phyloP scores from a whole-genome alignment of 371 early-diverging fungal genomes.

The Rozella allomycis region DNA sequence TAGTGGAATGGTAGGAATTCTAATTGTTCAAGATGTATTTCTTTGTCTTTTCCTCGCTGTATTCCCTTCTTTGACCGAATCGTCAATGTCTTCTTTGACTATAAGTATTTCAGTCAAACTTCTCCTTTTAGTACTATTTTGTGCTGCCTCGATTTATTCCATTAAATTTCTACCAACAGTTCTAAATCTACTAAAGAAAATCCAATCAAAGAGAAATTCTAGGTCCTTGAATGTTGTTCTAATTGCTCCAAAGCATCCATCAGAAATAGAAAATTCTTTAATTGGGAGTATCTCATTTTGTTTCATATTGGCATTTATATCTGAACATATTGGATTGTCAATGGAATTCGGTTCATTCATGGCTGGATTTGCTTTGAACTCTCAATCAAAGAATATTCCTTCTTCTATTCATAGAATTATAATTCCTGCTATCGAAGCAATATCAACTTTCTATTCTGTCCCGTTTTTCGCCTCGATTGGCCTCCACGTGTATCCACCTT shows the following conservation, averaged over 20 bases:
- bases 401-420: slow-evolving; percentile 8
- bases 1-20: slow-evolving; percentile 2
- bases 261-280: slow-evolving; percentile 20
- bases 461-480: slow-evolving; percentile 43
- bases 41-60: slow-evolving; percentile 37
- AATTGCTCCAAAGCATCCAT: no score
- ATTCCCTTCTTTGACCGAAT: slow-evolving; percentile 27
- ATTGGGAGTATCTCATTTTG: slow-evolving; percentile 28
- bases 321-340: slow-evolving; percentile 20
- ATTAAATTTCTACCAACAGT: slow-evolving; percentile 6
- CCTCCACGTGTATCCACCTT: slow-evolving; percentile 34
- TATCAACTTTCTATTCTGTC: slow-evolving; percentile 31
- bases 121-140: slow-evolving; percentile 16
- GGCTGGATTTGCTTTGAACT: slow-evolving; percentile 30
- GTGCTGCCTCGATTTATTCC: slow-evolving; percentile 8
- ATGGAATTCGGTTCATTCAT: slow-evolving; percentile 39
- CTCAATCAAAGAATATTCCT: slow-evolving; percentile 14
- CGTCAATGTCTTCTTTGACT: slow-evolving; percentile 10
- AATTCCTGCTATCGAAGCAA: no score
- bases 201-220: not conserved
- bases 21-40: slow-evolving; percentile 36
- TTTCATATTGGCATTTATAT: slow-evolving; percentile 18
- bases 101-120: slow-evolving; percentile 13
- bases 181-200: slow-evolving; percentile 2
- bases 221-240: not conserved